Evolutionary conservation across 2,329 filamentous ascomycete species (phyloP).

Genomic region (Xylaria sp.): DNA sequence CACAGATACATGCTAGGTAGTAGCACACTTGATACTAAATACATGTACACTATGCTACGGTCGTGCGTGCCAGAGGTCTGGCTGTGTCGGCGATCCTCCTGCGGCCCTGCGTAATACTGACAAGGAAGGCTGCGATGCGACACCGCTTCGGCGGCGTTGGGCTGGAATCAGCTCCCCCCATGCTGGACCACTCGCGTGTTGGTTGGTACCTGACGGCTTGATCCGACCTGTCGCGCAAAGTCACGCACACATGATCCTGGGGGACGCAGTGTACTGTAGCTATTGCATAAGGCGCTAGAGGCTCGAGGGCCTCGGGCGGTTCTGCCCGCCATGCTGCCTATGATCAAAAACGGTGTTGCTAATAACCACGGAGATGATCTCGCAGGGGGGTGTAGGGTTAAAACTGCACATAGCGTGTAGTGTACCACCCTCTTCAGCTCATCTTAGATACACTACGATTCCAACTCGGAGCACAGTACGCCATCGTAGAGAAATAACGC

Average conservation of each 20-base stretch:
- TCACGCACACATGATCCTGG: conserved; percentile 22
- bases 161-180: conserved; percentile 45
- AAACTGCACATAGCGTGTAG: conserved; percentile 7
- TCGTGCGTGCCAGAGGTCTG: conserved; percentile 38
- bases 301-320: conserved; percentile 11
- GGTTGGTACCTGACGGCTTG: conserved; percentile 50
- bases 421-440: conserved; percentile 17
- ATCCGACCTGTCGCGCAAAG: conserved; percentile 36
- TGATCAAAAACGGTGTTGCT: conserved; percentile 28
- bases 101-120: conserved; percentile 47
- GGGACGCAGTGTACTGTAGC: neutral
- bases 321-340: conserved; percentile 23
- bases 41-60: conserved; percentile 18
- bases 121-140: conserved; percentile 45
- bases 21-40: neutral
- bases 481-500: conserved; percentile 13
- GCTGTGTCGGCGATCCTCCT: conserved; percentile 49
- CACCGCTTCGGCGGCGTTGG: conserved; percentile 46
- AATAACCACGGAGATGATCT: conserved; percentile 35
- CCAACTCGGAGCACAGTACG: conserved; percentile 30
- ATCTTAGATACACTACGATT: conserved; percentile 15
- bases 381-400: conserved; percentile 19
- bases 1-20: conserved; percentile 29
- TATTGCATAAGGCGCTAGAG: conserved; percentile 18
- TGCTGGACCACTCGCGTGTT: conserved; percentile 42